Evolutionary conservation across 2,329 filamentous ascomycete species (phyloP), one percentile per base, ranked within the genome.

Genomic region (Escovopsis weberi): DNA sequence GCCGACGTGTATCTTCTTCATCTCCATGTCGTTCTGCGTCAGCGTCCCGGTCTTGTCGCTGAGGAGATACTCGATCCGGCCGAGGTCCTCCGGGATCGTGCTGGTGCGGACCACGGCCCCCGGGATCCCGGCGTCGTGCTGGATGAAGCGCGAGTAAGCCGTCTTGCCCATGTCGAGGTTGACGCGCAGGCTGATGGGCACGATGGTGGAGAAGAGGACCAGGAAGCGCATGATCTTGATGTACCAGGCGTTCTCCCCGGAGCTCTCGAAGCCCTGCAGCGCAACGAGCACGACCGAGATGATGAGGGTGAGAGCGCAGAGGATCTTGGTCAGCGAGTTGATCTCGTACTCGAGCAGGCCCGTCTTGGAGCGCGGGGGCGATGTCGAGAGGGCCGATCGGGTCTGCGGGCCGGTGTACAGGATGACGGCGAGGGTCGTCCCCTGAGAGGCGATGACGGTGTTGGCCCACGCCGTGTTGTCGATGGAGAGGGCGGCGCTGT

Each of bases 401-500:
- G 91, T 98, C 60, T 98, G 85, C 1, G 86, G 80, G 0, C 91
- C 93, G 4, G 91, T 96, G 59, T 98, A 98, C 47, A 98, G 72
- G 40, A 98, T 85, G 1, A 88, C 85, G 2, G 88, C 89, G 45
- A 94, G 70, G 0, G 91, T 91, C 4, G 77, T 84, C 1, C 84
- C 89, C 58, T 88, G 91, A 1, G 89, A 96, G 1, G 91, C 91
- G 46, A 98, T 82, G 23, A 98, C 84, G 0, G 91, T 98, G 57
- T 96, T 98, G 15, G 89, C 89, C 91, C 93, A 98, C 9, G 93
- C 91, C 7, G 91, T 96, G 56, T 98, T 95, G 62, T 98, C 91
- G 48, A 98, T 95, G 2, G 78, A 85, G 33, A 98, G 68, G 2
- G 88, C 79, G 2, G 80, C 75, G 5, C 82, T 84, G 45, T 74